Base-by-base conservation (phyloP, 805 yeast genomes). In the Ogataea degrootiae region DNA sequence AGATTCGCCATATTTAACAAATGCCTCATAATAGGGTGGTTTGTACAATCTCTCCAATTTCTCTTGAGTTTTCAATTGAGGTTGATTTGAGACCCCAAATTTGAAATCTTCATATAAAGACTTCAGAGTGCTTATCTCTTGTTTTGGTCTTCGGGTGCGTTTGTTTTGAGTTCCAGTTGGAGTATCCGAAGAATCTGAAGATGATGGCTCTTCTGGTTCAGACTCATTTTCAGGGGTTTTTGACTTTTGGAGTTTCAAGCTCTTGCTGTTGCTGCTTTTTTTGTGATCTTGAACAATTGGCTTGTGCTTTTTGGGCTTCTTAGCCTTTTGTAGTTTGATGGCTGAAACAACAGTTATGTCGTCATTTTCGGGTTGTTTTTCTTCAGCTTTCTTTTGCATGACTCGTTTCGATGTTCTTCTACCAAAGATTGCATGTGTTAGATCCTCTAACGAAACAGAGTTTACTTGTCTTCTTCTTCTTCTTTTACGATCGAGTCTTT, bases 381-480 rank as follows among this genome's bases (percentile, higher is more conserved):
- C 26, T 33, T 21, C 15, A 11, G 22, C 6, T 21, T 5, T 29
- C 17, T 29, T 35, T 29, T 23, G 35, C 29, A 39, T 34, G 23
- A 23, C 23, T 35, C 41, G 23, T 4, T 19, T 23, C 7, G 34
- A 41, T 6, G 17, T 39, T 17, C 42, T 39, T 29, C 43, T 42
- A 14, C 53, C 41, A 44, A 51, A 53, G 12, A 55, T 48, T 11
- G 52, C 51, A 35, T 41, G 39, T 5, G 57, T 53, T 33, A 55
- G 36, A 19, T 51, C 51, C n/a, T 47, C 54, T 6, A 51, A 39
- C 2, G 58, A 52, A 7, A 53, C 51, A 29, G 37, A 15, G 9
- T 21, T n/a, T 6, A 39, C 19, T 26, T 37, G 42, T 29, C 37
- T 29, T 39, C 34, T 19, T 3, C 11, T 17, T 37, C 45, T 38